phyloP scores from a whole-genome alignment of 768 basidiomycete species.

The Macrocybe gigantea region DNA sequence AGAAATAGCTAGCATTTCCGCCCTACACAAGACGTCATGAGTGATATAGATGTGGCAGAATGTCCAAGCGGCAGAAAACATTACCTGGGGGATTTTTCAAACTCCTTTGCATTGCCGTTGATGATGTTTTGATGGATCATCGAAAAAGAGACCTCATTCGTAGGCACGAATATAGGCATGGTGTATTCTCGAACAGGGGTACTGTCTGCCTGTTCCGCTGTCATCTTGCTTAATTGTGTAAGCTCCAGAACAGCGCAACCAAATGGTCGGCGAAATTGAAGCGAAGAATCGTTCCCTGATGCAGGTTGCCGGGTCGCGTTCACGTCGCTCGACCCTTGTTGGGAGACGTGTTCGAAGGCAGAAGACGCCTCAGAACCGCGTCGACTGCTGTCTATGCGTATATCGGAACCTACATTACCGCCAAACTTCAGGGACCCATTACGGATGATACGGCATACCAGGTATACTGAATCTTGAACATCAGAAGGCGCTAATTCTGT shows the following conservation, averaged over 20 bases:
- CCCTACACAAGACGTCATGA: slow-evolving; percentile 37
- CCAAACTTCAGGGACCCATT: slow-evolving; percentile 83
- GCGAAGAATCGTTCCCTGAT: slow-evolving; percentile 23
- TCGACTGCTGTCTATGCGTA: slow-evolving; percentile 36
- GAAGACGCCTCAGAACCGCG: slow-evolving; percentile 50
- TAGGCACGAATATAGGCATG: slow-evolving; percentile 85
- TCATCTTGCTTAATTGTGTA: slow-evolving; percentile 65
- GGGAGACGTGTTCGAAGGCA: slow-evolving; percentile 24
- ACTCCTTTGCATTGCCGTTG: slow-evolving; percentile 68
- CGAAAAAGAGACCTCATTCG: slow-evolving; percentile 80
- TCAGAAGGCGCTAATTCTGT: slow-evolving; percentile 84
- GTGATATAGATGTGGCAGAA: neutral
- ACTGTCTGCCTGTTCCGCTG: slow-evolving; percentile 56
- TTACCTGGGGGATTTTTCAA: slow-evolving; percentile 76
- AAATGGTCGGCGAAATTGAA: slow-evolving; percentile 78
- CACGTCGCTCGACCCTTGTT: slow-evolving; percentile 15
- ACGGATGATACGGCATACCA: slow-evolving; percentile 87
- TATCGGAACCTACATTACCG: slow-evolving; percentile 41
- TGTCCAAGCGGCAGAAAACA: slow-evolving; percentile 11
- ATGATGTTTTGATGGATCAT: slow-evolving; percentile 97
- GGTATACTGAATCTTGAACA: slow-evolving; percentile 77
- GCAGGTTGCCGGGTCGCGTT: slow-evolving; percentile 12
- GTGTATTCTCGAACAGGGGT: slow-evolving; percentile 67
- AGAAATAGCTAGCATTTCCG: slow-evolving; percentile 81
- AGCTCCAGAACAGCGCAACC: slow-evolving; percentile 94